Base-by-base conservation (phyloP, 2,329 filamentous ascomycete species). In the Phoma sp. region DNA sequence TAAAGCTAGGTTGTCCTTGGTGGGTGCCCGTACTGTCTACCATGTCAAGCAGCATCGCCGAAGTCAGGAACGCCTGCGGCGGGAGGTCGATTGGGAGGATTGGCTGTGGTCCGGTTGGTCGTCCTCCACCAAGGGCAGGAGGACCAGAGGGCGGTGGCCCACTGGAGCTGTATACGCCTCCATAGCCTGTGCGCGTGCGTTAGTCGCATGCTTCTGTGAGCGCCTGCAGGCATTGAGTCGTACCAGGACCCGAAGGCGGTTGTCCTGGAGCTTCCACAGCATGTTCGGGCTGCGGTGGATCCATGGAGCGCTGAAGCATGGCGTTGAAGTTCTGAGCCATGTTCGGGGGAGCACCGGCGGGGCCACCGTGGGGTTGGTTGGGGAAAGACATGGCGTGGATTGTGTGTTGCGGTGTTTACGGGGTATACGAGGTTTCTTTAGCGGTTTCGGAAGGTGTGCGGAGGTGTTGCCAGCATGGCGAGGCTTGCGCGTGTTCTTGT, bases 61-160 rank as follows among this genome's bases (percentile, higher is more conserved):
- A 95, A 26, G 95, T 99, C 15, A 95, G 96, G 79, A 99, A 99
- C 89, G 98, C 97, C 81, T 99, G 93, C 55, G 93, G 93, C 12
- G 91, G 91, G 32, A 93, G 80, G 36, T 73, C 72, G 26, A 69
- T 45, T 21, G 70, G 70, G 6, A 72, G 59, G 30, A 73, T 64
- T 11, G 61, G 64, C 47, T 65, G 69, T 2, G 67, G 59, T 7
- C 57, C 55, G 6, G 54, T 40, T 20, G 54, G 61, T 54, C 67
- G 42, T 47, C 62, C 69, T 39, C 67, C 69, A 26, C 71, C 71
- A n/a, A 73, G 64, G 4, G 60, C 62, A 42, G 65, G 67, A 17
- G 64, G 67, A 9, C 62, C 56, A 34, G 64, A 58, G 76, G 91
- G 89, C 60, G 85, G 83, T 5, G 79, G 75, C 38, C 73, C 73